A percentile compares a stretch with the other conserved stretches of the same genome.
These are phyloP conservation scores for Coemansia aciculifera DNA, from an alignment of 192 early-diverging fungal genomes.

Conservation along the genomic window DNA sequence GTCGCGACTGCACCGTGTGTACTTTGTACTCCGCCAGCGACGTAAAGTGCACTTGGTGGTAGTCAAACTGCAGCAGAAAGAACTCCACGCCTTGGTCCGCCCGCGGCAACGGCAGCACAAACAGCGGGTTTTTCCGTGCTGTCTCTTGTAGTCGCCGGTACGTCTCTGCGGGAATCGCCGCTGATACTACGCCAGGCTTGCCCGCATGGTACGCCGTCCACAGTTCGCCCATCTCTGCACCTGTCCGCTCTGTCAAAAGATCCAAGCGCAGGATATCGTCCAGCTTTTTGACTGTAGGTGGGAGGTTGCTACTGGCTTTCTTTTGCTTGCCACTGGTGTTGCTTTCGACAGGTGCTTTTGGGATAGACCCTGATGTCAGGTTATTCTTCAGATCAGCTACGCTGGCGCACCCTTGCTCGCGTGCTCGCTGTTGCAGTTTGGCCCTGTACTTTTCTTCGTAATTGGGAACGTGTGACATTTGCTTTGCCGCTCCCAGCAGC, in stretches of 20 bases:
- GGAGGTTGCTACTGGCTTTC: conserved; percentile 16
- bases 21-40: conserved; percentile 88
- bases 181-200: conserved; percentile 60
- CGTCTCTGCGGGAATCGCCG: conserved; percentile 61
- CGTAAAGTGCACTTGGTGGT: conserved; percentile 86
- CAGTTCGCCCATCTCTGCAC: conserved; percentile 58
- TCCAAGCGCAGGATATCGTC: conserved; percentile 61
- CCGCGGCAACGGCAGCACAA: conserved; percentile 82
- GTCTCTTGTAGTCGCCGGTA: conserved; percentile 61
- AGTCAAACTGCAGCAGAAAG: conserved; percentile 80
- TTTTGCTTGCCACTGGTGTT: conserved; percentile 2
- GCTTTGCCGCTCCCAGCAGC: conserved; percentile 29
- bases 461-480: conserved; percentile 54
- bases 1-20: conserved; percentile 71
- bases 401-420: conserved; percentile 42
- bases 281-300: conserved; percentile 52
- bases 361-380: background rate
- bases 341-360: background rate
- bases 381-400: conserved; percentile 42
- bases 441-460: conserved; percentile 66
- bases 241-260: conserved; percentile 38
- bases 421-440: conserved; percentile 60
- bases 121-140: conserved; percentile 58
- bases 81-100: conserved; percentile 77
- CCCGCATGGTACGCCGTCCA: conserved; percentile 76